Evolutionary conservation across 2,329 filamentous ascomycete genomes (phyloP).

Genomic region (Ceratocystis papillata): DNA sequence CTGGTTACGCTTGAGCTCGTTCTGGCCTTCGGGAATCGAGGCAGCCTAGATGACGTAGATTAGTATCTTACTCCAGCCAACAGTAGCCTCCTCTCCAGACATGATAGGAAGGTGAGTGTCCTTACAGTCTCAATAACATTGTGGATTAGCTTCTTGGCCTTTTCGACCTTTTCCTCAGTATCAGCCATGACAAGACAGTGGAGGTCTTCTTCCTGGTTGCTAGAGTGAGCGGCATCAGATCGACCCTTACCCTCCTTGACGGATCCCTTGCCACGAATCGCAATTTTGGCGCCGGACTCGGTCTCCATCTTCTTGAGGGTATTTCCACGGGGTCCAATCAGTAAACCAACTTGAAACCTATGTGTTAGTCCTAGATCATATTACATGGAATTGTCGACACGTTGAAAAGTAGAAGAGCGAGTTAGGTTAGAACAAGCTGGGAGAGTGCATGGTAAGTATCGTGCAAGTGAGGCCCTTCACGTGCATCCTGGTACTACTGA

Average conservation of each 20-base stretch:
- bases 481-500: background rate
- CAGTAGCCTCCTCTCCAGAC: too few species aligned
- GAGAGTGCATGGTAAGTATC: slow-evolving; percentile 26
- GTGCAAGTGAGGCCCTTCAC: slow-evolving; percentile 19
- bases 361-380: slow-evolving; percentile 63
- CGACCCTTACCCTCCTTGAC: slow-evolving; percentile 99
- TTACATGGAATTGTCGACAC: slow-evolving; percentile 25
- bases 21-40: slow-evolving; percentile 96
- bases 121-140: slow-evolving; percentile 96
- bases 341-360: slow-evolving; percentile 97
- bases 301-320: slow-evolving; percentile 99
- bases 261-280: slow-evolving; percentile 97
- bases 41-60: slow-evolving; percentile 55
- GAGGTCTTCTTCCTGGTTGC: slow-evolving; percentile 98
- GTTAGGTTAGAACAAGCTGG: slow-evolving; percentile 33
- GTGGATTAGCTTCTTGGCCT: slow-evolving; percentile 95
- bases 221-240: slow-evolving; percentile 96
- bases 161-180: slow-evolving; percentile 98
- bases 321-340: slow-evolving; percentile 99
- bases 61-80: background rate
- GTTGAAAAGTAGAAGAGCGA: slow-evolving; percentile 27
- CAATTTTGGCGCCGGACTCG: slow-evolving; percentile 95
- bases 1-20: slow-evolving; percentile 97
- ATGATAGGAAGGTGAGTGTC: slow-evolving; percentile 27
- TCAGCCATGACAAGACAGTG: slow-evolving; percentile 99